Evolutionary conservation across 176 grass and related monocot species (phyloP), one percentile per base, ranked within the genome.

Genomic region (Phoenix dactylifera): DNA sequence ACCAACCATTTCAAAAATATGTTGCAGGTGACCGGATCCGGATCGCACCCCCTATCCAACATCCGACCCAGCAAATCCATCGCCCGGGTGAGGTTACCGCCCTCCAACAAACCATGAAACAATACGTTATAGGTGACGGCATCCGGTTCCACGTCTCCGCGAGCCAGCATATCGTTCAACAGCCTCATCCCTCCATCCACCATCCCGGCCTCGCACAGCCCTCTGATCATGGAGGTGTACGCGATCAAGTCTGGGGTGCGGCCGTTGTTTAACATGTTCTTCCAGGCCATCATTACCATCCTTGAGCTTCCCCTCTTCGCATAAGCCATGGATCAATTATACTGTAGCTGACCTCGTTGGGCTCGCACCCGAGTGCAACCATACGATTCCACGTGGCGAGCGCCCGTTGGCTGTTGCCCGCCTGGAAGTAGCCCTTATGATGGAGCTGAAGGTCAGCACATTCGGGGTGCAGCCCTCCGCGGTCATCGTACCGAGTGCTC

Each of bases 231-330:
- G 4, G 87, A 90, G 59, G 76, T 91, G 80, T 91, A 91, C 12
- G 86, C 87, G 52, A 97, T 69, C 39, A 70, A 82, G 61, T 97
- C 84, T 14, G 92, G 87, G 16, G 53, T 24, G 52, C 80, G 88
- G 12, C 84, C 92, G 73, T 54, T 55, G 25, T 16, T 69, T 57
- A 87, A 61, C 92, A 97, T 97, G 80, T 85, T 58, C 75, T 91
- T 97, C 92, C 92, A 97, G 22, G 90, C 78, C 87, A 91, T 97
- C 92, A 91, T 85, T 85, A 52, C 83, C 81, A 57, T 97, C 80
- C 75, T 91, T 90, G 25, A 90, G 66, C 83, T 55, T 87, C 29
- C 92, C 87, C 22, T 75, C 49, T 60, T 78, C 77, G 51, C 87
- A 97, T 22, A 97, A 57, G 22, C 87, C 87, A 39, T 58, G 80